Conservation (phyloP, 257 asterid genomes). For the Capsicum baccatum region DNA sequence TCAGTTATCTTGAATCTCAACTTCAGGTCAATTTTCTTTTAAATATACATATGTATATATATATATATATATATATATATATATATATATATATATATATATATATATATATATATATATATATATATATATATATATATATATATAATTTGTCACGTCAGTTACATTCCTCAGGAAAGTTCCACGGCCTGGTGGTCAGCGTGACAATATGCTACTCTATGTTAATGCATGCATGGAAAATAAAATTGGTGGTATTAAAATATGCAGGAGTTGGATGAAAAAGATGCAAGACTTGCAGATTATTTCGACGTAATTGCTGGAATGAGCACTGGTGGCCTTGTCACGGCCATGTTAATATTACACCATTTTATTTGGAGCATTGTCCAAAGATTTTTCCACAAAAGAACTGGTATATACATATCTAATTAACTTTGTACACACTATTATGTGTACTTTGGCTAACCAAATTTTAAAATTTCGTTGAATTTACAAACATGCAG, state of each 20-base stretch:
- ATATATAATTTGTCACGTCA: background rate
- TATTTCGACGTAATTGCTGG: too few species aligned
- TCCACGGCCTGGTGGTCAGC: background rate
- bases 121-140: background rate
- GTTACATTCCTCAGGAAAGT: background rate
- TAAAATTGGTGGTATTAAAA: background rate
- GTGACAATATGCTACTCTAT: background rate
- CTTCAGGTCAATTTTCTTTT: constrained; percentile 46
- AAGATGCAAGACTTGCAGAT: too few species aligned
- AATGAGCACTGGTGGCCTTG: too few species aligned
- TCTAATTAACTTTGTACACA: too few species aligned
- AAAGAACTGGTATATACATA: too few species aligned
- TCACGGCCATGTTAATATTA: too few species aligned
- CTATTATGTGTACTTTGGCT: background rate
- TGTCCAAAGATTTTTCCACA: too few species aligned
- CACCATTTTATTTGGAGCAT: too few species aligned
- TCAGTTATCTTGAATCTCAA: constrained; percentile 53
- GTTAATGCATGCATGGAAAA: background rate
- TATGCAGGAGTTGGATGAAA: too few species aligned
- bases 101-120: background rate
- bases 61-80: background rate
- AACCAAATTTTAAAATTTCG: background rate
- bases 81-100: background rate
- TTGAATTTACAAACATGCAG: constrained; percentile 31
- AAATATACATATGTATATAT: background rate